Conservation (phyloP, 2,329 filamentous ascomycete genomes). For the Aureobasidium vineae region DNA sequence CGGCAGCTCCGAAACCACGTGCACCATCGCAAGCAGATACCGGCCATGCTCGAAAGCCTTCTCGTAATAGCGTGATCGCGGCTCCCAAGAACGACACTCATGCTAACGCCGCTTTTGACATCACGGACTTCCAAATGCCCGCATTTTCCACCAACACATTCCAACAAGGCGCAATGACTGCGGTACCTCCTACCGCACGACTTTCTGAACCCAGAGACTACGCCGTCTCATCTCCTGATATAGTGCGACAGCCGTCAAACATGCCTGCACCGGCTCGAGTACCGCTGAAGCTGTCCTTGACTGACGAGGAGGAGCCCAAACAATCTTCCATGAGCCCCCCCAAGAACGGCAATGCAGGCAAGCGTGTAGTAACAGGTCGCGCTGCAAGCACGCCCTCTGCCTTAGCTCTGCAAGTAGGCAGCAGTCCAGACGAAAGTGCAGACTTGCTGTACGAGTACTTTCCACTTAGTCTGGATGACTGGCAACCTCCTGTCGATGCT, state of each 20-base stretch:
- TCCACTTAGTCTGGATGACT: slow-evolving; percentile 84
- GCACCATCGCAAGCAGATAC: slow-evolving; percentile 4
- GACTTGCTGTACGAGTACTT: slow-evolving; percentile 95
- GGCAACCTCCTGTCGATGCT: slow-evolving; percentile 86
- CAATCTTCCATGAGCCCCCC: slow-evolving; percentile 21
- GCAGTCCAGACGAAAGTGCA: slow-evolving; percentile 69
- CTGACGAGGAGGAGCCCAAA: slow-evolving; percentile 54
- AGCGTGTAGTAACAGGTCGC: slow-evolving; percentile 29
- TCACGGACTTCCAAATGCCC: slow-evolving; percentile 43
- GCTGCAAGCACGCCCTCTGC: slow-evolving; percentile 47
- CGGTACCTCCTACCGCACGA: slow-evolving; percentile 42
- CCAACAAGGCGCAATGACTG: slow-evolving; percentile 43
- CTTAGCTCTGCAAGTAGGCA: slow-evolving; percentile 51
- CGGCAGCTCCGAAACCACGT: not conserved
- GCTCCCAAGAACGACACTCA: slow-evolving; percentile 37
- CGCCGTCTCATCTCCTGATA: slow-evolving; percentile 52
- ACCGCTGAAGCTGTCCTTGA: slow-evolving; percentile 56
- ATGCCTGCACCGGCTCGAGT: slow-evolving; percentile 43
- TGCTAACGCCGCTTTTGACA: slow-evolving; percentile 40
- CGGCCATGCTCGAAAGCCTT: slow-evolving; percentile 4
- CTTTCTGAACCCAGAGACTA: slow-evolving; percentile 35
- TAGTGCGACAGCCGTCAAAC: slow-evolving; percentile 41
- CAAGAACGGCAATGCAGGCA: not conserved
- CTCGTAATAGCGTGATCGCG: not conserved
- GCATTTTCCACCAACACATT: slow-evolving; percentile 42